Evolutionary conservation across 169 alveolate genomes (phyloP).

Genomic region (Cryptosporidium tyzzeri): DNA sequence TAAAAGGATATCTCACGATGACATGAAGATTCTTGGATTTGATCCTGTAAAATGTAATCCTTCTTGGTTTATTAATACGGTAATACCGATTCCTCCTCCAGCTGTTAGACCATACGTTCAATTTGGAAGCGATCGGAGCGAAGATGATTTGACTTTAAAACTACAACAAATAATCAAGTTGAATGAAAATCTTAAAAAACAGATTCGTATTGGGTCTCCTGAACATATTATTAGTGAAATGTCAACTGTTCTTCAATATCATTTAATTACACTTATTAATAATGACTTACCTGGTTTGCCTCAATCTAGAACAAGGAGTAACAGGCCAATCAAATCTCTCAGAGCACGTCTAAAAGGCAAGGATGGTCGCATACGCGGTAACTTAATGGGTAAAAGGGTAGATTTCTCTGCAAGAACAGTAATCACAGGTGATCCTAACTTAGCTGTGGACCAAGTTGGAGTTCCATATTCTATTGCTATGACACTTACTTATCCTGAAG

Average conservation of each 20-base stretch:
- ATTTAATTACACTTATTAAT: constrained; percentile 96
- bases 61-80: constrained; percentile 94
- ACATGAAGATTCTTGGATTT: constrained; percentile 94
- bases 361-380: constrained; percentile 98
- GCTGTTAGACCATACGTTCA: constrained; percentile 98
- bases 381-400: constrained; percentile 99
- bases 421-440: constrained; percentile 99
- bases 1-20: constrained; percentile 90
- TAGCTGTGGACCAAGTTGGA: constrained; percentile 96
- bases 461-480: constrained; percentile 98
- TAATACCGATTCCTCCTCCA: constrained; percentile 99
- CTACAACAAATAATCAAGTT: constrained; percentile 95
- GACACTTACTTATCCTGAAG: constrained; percentile 98
- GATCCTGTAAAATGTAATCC: constrained; percentile 94
- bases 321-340: constrained; percentile 98
- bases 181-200: constrained; percentile 89
- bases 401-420: constrained; percentile 99
- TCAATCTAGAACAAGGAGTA: constrained; percentile 94
- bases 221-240: constrained; percentile 93
- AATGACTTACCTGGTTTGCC: constrained; percentile 97
- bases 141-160: constrained; percentile 98
- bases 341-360: constrained; percentile 98
- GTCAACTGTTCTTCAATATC: constrained; percentile 93
- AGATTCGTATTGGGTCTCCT: constrained; percentile 91
- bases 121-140: constrained; percentile 93